These are phyloP conservation scores for Xanthoconium purpureum DNA, from an alignment of 768 basidiomycete genomes.

Conservation along the genomic window DNA sequence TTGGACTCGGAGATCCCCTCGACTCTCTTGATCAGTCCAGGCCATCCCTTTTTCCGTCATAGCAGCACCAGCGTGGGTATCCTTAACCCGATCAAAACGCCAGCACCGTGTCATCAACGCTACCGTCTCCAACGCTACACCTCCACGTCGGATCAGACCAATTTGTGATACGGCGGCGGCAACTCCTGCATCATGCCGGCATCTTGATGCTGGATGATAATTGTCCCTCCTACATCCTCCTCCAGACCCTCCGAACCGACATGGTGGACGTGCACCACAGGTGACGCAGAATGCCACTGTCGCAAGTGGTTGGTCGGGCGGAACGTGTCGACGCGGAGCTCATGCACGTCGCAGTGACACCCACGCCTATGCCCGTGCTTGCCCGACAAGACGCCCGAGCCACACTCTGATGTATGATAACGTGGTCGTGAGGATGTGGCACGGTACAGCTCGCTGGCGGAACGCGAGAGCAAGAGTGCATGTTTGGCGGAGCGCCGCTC, in stretches of 20 bases:
- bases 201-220: slow-evolving; percentile 19
- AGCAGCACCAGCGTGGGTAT: neutral
- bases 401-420: neutral
- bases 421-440: neutral
- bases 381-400: neutral
- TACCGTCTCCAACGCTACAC: neutral
- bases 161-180: slow-evolving; percentile 28
- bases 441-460: slow-evolving; percentile 24
- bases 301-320: slow-evolving; percentile 15
- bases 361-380: neutral
- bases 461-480: slow-evolving; percentile 17
- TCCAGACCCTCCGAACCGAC: neutral
- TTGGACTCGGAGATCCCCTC: neutral
- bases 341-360: neutral
- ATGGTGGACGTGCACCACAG: neutral
- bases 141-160: neutral
- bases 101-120: neutral
- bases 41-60: neutral
- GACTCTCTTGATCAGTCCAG: neutral
- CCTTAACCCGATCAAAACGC: neutral
- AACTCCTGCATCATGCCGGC: slow-evolving; percentile 17
- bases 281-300: slow-evolving; percentile 21
- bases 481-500: slow-evolving; percentile 13
- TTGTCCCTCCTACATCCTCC: neutral
- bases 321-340: neutral